Evolutionary conservation across 306 rosid genomes (phyloP), one percentile per base, ranked within the genome.

Genomic region (Myrica gale): DNA sequence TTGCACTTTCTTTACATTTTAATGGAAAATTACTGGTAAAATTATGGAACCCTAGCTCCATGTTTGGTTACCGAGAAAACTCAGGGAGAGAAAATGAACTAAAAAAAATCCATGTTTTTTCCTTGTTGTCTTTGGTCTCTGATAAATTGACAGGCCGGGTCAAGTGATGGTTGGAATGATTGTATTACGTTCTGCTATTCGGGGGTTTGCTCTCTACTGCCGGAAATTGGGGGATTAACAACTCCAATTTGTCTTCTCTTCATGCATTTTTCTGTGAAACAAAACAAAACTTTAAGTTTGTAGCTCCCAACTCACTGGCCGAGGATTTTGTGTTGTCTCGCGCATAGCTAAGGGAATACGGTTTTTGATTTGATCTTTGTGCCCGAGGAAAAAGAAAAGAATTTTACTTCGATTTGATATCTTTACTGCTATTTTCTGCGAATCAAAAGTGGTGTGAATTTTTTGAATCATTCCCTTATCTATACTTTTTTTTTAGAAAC

Each of bases 31-130:
- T 10, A 17, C 11, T 6, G 19, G 19, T 51, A 16, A 51, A 71
- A 7, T 9, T n/a, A 9, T 71, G n/a, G 60, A 71, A 51, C 21
- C 55, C 62, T 15, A 19, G 52, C 17, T 21, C 15, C 42, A 9
- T 42, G 71, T 68, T 73, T 73, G 74, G 48, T 73, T 57, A 3
- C 42, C 39, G 6, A 57, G 55, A 79, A 56, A 74, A 42, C 19
- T 46, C 67, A 4, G 74, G 45, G 44, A 55, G 43, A 20, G 12
- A 15, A 23, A 55, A 50, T 16, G 3, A 52, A 21, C 7, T 19
- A 51, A 6, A 11, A 11, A 13, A 20, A 9, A 37, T 46, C 12
- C n/a, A 2, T 41, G 4, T 50, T 4, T 54, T 37, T 71, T 54
- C 32, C 26, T 41, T 53, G 47, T 26, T 41, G 63, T 53, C 50